These are phyloP conservation scores for Diaporthe velutina DNA, from an alignment of 2,329 filamentous ascomycete genomes.

Conservation along the genomic window DNA sequence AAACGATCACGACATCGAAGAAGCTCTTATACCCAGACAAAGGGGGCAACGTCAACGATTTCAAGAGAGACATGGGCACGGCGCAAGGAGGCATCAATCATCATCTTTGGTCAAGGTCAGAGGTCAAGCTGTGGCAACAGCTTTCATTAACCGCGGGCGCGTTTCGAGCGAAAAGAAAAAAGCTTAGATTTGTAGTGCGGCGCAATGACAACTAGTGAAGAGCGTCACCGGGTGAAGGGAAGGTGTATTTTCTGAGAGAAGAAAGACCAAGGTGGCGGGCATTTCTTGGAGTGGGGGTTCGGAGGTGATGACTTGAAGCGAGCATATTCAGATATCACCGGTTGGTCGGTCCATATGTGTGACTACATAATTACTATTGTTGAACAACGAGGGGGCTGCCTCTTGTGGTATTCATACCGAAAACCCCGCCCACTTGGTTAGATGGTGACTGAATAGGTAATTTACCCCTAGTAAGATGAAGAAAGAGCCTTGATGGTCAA, in stretches of 20 bases:
- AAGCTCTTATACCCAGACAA: slow-evolving; percentile 16
- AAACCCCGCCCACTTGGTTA: neutral
- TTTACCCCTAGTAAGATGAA: neutral
- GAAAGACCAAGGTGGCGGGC: neutral
- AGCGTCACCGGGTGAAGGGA: neutral
- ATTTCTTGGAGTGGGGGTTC: neutral
- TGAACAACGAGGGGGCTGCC: neutral
- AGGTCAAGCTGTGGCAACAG: slow-evolving; percentile 30
- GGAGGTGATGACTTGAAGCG: slow-evolving; percentile 29
- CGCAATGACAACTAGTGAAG: neutral
- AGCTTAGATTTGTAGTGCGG: slow-evolving; percentile 12
- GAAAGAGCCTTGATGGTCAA: neutral
- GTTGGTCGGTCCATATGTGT: slow-evolving; percentile 17
- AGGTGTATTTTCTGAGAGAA: too few relatives aligned
- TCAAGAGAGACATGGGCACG: slow-evolving; percentile 35
- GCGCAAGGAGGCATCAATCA: slow-evolving; percentile 32
- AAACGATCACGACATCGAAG: slow-evolving; percentile 19
- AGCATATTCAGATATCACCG: slow-evolving; percentile 34
- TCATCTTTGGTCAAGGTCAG: slow-evolving; percentile 16
- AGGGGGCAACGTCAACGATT: slow-evolving; percentile 23
- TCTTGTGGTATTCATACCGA: neutral
- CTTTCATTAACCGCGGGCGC: slow-evolving; percentile 20
- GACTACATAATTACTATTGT: slow-evolving; percentile 36
- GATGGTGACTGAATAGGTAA: neutral
- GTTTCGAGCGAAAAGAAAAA: neutral